These are phyloP conservation scores for Gautieria morchelliformis DNA, from an alignment of 768 basidiomycete species.

Conservation along the genomic window DNA sequence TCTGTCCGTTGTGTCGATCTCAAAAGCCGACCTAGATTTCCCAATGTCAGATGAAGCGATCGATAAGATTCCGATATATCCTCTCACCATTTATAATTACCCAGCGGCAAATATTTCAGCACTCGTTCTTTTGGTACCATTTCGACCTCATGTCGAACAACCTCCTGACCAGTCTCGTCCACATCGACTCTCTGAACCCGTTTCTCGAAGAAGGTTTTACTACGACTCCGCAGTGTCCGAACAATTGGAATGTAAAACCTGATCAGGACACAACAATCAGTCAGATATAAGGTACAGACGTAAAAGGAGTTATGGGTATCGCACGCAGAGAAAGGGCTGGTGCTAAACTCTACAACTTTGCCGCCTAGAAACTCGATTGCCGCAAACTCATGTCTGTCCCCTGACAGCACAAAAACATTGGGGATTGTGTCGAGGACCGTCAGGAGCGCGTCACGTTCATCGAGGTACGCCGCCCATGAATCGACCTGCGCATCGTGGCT, in stretches of 20 bases:
- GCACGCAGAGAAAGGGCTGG: slow-evolving; percentile 53
- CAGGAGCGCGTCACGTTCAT: slow-evolving; percentile 51
- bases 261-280: slow-evolving; percentile 7
- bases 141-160: slow-evolving; percentile 26
- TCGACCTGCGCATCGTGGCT: slow-evolving; percentile 49
- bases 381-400: slow-evolving; percentile 76
- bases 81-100: slow-evolving; percentile 58
- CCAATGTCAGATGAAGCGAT: background rate
- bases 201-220: slow-evolving; percentile 20
- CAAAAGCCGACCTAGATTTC: slow-evolving; percentile 47
- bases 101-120: slow-evolving; percentile 49
- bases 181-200: background rate
- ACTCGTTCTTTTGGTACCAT: slow-evolving; percentile 46
- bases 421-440: slow-evolving; percentile 52
- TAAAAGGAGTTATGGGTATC: background rate
- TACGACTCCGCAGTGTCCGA: slow-evolving; percentile 38
- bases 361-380: slow-evolving; percentile 48
- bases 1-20: slow-evolving; percentile 53
- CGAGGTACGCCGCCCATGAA: slow-evolving; percentile 58
- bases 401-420: slow-evolving; percentile 60
- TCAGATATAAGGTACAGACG: background rate
- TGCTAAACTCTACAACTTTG: slow-evolving; percentile 54
- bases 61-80: background rate
- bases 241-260: slow-evolving; percentile 51
- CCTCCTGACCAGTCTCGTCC: slow-evolving; percentile 3